Evolutionary conservation across 2,329 filamentous ascomycete species (phyloP), one percentile per base, ranked within the genome.

Genomic region (Clarireedia hainanense): DNA sequence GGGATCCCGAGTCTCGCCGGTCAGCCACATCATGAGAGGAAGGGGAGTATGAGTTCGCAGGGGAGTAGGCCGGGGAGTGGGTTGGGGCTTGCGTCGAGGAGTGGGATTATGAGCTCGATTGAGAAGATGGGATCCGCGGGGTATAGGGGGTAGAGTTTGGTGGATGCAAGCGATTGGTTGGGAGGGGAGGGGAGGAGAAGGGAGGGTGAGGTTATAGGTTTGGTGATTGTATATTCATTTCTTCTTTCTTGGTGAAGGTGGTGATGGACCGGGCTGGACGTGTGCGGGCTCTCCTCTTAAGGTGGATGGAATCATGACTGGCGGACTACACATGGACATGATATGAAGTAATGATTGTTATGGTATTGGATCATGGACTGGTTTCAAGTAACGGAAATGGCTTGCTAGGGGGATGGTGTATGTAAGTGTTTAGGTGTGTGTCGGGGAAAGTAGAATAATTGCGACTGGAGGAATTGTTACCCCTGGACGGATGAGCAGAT

Each of bases 21-120:
- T 37, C 52, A 50, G n/a, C 37, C 24, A 34, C 58, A 53, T 43
- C 59, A 59, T 17, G 64, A 67, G 48, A 62, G 63, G 40, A 63
- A 51, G 30, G 58, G 76, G 58, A 78, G 75, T 60, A 75, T 74
- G 2, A 65, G 60, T 48, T 56, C 59, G 46, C 62, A 61, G n/a
- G 61, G 60, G 1, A 58, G 40, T 24, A 60, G 65, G 52, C 65
- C 65, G 1, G 63, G 61, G 3, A 69, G 65, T 58, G 68, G 67
- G 20, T 20, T 73, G 58, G 73, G 73, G 14, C 6, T 42, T 7
- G 66, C 70, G 30, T 34, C 30, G 60, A 71, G 88, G 65, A 89
- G 86, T 67, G 84, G 86, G 56, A 86, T 94, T 66, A 85, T 95
- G 85, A 87, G 80, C 64, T 90, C 87, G 17, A 94, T 95, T 69